phyloP scores from a whole-genome alignment of 495 filamentous ascomycete genomes.

The Xylaria longipes region DNA sequence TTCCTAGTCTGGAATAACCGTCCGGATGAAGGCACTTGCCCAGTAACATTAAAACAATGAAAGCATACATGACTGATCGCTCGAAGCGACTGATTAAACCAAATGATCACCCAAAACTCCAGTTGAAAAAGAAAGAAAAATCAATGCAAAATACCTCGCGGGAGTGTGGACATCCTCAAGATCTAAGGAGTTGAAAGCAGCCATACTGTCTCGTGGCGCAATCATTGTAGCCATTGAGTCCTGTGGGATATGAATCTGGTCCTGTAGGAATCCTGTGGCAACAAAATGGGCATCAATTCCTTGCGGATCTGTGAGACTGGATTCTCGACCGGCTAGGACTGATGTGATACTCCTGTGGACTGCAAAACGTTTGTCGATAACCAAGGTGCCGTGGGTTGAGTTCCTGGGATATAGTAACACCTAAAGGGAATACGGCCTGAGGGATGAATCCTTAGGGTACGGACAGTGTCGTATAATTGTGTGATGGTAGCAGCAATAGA shows the following conservation, averaged over 20 bases:
- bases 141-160: constrained; percentile 57
- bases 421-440: constrained; percentile 33
- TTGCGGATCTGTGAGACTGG: constrained; percentile 42
- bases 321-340: constrained; percentile 37
- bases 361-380: constrained; percentile 27
- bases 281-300: constrained; percentile 34
- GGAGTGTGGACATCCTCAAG: constrained; percentile 61
- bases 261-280: constrained; percentile 41
- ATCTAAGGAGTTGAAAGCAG: constrained; percentile 54
- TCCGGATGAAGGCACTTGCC: constrained; percentile 35
- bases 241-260: constrained; percentile 34
- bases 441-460: constrained; percentile 5
- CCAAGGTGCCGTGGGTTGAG: constrained; percentile 9
- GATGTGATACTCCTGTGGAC: constrained; percentile 38
- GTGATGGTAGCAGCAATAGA: constrained; percentile 25
- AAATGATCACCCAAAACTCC: constrained; percentile 37
- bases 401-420: constrained; percentile 40
- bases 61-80: constrained; percentile 33
- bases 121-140: constrained; percentile 38
- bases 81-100: constrained; percentile 29
- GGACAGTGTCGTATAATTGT: constrained; percentile 11
- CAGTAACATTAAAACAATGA: not conserved
- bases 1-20: constrained; percentile 27
- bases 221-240: constrained; percentile 52
- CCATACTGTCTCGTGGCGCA: constrained; percentile 54